Conservation (phyloP, 768 basidiomycete species). For the Boletus vinaceobasis region DNA sequence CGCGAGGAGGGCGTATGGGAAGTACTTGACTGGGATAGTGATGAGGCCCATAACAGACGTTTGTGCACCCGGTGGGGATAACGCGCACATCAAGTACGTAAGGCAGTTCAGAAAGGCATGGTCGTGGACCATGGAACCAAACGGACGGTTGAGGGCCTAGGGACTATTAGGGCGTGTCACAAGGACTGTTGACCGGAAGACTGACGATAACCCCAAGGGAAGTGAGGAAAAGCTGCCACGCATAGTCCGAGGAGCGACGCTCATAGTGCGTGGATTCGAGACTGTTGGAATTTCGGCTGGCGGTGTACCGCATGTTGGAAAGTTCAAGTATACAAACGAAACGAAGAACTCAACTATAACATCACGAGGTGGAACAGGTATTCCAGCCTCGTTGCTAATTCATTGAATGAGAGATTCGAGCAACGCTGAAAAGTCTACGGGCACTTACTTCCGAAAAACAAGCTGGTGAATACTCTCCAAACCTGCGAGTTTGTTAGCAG, state of each 20-base stretch:
- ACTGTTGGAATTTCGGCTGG: constrained; percentile 60
- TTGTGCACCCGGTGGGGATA: constrained; percentile 62
- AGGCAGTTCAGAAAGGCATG: constrained; percentile 66
- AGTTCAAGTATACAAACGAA: background rate
- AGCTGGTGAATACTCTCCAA: constrained; percentile 71
- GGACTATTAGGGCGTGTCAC: background rate
- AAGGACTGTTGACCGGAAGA: constrained; percentile 4
- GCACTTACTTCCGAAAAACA: constrained; percentile 64
- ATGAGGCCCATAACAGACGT: constrained; percentile 80
- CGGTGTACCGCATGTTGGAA: background rate
- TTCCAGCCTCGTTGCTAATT: constrained; percentile 27
- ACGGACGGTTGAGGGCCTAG: constrained; percentile 58
- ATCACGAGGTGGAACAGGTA: constrained; percentile 43
- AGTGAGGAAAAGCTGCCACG: constrained; percentile 67
- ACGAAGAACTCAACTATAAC: constrained; percentile 36
- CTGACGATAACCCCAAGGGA: constrained; percentile 58
- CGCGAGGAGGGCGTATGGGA: constrained; percentile 70
- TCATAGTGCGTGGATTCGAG: constrained; percentile 62
- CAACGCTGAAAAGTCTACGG: background rate
- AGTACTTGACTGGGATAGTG: constrained; percentile 66
- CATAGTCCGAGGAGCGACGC: constrained; percentile 66
- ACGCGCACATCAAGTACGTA: constrained; percentile 63
- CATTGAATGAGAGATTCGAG: background rate
- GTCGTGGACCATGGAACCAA: constrained; percentile 52
- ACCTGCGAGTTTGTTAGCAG: constrained; percentile 40